Evolutionary conservation across 768 basidiomycete species (phyloP).

Genomic region (Amanita thiersii): DNA sequence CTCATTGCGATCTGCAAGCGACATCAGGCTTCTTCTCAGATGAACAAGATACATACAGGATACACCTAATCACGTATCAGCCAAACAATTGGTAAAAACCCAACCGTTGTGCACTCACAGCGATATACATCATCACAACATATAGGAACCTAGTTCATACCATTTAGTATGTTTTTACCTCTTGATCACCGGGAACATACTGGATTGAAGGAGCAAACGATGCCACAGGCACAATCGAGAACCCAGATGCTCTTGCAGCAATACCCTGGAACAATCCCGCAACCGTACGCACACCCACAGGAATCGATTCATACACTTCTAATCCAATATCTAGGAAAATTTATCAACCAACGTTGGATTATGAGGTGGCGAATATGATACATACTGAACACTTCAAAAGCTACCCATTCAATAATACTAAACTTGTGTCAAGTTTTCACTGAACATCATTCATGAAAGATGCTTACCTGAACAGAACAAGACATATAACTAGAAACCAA

Average conservation of each 20-base stretch:
- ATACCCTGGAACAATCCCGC: conserved; percentile 47
- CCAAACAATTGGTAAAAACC: background rate
- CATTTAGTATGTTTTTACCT: background rate
- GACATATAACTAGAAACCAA: conserved; percentile 56
- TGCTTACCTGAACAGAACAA: conserved; percentile 47
- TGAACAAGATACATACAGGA: conserved; percentile 22
- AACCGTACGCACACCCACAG: conserved; percentile 29
- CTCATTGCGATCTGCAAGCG: conserved; percentile 41
- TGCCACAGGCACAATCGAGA: conserved; percentile 37
- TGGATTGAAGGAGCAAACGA: conserved; percentile 62
- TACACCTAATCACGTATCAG: conserved; percentile 24
- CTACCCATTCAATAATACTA: conserved; percentile 59
- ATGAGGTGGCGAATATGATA: background rate
- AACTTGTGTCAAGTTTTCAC: background rate
- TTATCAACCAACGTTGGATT: background rate
- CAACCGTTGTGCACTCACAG: conserved; percentile 27
- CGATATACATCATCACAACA: conserved; percentile 74
- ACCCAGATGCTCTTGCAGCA: conserved; percentile 45
- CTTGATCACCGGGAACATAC: conserved; percentile 25
- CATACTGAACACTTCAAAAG: conserved; percentile 57
- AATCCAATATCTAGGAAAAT: conserved; percentile 29
- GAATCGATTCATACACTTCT: conserved; percentile 26
- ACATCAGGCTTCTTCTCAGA: background rate
- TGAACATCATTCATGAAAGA: background rate
- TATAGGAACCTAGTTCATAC: conserved; percentile 46